Evolutionary conservation across 2,329 filamentous ascomycete species (phyloP).

Genomic region (Sporothrix pseudoabietina): DNA sequence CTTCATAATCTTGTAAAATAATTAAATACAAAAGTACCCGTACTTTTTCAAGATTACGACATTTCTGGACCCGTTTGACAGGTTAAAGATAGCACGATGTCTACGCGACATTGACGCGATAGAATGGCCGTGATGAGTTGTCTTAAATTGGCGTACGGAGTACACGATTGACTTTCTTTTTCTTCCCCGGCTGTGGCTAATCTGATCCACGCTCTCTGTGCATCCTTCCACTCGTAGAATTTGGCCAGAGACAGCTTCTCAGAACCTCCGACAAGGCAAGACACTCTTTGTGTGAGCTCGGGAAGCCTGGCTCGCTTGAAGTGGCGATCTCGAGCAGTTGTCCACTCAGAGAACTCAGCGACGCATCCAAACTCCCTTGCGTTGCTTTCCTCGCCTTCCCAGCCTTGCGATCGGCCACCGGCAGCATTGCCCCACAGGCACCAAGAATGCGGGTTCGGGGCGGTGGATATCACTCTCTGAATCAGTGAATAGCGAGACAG

Average conservation of each 20-base stretch:
- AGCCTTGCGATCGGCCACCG: constrained; percentile 21
- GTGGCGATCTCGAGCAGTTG: background rate
- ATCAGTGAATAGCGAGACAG: background rate
- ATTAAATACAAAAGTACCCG: too few relatives aligned
- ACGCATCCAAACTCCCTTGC: background rate
- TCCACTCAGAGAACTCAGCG: too few relatives aligned
- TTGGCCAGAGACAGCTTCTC: background rate
- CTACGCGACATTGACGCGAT: too few relatives aligned
- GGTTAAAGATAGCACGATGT: too few relatives aligned
- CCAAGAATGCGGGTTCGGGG: constrained; percentile 12
- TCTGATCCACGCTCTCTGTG: background rate
- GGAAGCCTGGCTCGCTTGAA: too few relatives aligned
- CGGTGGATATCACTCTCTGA: background rate
- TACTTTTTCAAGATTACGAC: too few relatives aligned
- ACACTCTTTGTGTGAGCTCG: background rate
- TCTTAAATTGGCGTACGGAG: too few relatives aligned
- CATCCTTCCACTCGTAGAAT: background rate
- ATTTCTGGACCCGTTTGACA: too few relatives aligned
- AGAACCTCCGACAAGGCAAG: background rate
- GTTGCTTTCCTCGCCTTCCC: background rate
- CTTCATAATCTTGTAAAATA: too few relatives aligned
- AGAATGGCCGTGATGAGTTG: too few relatives aligned
- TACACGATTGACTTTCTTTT: too few relatives aligned
- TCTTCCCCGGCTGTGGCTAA: background rate
- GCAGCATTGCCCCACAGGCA: background rate